phyloP scores from a whole-genome alignment of 768 basidiomycete species.

The Tulasnella sp. region DNA sequence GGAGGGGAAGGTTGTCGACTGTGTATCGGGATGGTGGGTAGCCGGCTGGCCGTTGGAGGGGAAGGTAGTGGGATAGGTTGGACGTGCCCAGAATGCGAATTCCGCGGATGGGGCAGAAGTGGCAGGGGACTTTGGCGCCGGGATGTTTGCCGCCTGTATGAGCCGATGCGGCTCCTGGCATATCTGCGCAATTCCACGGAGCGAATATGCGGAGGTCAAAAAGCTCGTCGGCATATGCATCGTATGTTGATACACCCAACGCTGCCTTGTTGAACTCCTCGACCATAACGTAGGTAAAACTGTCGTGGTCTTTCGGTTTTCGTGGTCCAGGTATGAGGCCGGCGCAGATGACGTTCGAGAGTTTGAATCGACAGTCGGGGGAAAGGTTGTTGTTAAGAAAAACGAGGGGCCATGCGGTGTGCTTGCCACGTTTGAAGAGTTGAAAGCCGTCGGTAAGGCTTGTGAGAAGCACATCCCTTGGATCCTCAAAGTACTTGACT shows the following conservation, averaged over 20 bases:
- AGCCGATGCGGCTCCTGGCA: slow-evolving; percentile 31
- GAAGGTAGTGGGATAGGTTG: slow-evolving; percentile 27
- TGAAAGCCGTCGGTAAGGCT: slow-evolving; percentile 34
- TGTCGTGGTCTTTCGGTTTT: slow-evolving; percentile 36
- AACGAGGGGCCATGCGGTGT: slow-evolving; percentile 38
- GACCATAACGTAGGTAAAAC: slow-evolving; percentile 34
- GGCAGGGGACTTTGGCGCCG: slow-evolving; percentile 35
- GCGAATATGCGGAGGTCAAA: slow-evolving; percentile 32
- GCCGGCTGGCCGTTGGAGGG: slow-evolving; percentile 15
- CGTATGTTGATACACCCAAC: slow-evolving; percentile 30
- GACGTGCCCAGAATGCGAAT: slow-evolving; percentile 18
- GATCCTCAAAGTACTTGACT: neutral
- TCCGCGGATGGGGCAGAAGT: slow-evolving; percentile 34
- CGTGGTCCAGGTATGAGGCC: slow-evolving; percentile 43
- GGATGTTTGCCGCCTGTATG: slow-evolving; percentile 37
- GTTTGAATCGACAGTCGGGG: slow-evolving; percentile 33
- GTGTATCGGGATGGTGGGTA: neutral
- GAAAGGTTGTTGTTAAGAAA: slow-evolving; percentile 39
- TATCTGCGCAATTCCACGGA: slow-evolving; percentile 31
- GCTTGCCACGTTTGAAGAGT: slow-evolving; percentile 31
- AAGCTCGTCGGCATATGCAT: slow-evolving; percentile 26
- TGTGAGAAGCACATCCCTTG: neutral
- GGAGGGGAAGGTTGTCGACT: neutral
- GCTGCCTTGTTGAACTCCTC: slow-evolving; percentile 35
- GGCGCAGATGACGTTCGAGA: slow-evolving; percentile 34